These are phyloP conservation scores for Cystobasidium pallidum DNA, from an alignment of 1,284 basidiomycete genomes.

Conservation along the genomic window DNA sequence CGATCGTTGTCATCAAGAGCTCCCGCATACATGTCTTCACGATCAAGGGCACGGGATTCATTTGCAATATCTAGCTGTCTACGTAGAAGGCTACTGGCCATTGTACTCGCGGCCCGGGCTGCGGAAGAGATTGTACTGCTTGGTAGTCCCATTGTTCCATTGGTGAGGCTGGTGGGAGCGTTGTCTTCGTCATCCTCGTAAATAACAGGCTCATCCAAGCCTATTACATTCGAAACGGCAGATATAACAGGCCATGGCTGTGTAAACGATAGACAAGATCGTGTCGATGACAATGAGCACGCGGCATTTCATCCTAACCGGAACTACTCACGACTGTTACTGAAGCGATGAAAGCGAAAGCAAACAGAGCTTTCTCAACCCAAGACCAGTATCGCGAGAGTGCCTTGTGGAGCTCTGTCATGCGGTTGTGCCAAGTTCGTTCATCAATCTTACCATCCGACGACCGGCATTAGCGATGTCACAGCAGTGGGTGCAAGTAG, in stretches of 20 bases:
- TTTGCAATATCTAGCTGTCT: neutral
- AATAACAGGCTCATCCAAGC: neutral
- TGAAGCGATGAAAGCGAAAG: slow-evolving; percentile 29
- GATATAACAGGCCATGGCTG: slow-evolving; percentile 42
- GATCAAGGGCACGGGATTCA: neutral
- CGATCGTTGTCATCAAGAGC: neutral
- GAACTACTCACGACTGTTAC: slow-evolving; percentile 29
- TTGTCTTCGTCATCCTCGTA: neutral
- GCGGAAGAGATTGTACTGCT: slow-evolving; percentile 1
- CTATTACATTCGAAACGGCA: slow-evolving; percentile 26
- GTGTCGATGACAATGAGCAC: neutral
- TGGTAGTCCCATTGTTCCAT: neutral
- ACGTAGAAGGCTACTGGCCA: neutral
- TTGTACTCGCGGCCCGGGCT: neutral
- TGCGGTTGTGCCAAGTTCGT: slow-evolving; percentile 33
- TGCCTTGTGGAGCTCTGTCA: slow-evolving; percentile 29
- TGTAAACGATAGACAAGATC: neutral
- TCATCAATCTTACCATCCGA: slow-evolving; percentile 29
- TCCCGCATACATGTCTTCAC: neutral
- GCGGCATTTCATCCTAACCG: neutral
- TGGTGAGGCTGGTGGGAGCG: neutral
- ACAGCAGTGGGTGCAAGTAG: neutral
- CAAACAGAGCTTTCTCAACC: slow-evolving; percentile 42
- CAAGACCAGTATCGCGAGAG: slow-evolving; percentile 39
- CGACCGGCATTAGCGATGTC: neutral